phyloP scores from a whole-genome alignment of 805 yeast genomes.

The Starmera amethionina region DNA sequence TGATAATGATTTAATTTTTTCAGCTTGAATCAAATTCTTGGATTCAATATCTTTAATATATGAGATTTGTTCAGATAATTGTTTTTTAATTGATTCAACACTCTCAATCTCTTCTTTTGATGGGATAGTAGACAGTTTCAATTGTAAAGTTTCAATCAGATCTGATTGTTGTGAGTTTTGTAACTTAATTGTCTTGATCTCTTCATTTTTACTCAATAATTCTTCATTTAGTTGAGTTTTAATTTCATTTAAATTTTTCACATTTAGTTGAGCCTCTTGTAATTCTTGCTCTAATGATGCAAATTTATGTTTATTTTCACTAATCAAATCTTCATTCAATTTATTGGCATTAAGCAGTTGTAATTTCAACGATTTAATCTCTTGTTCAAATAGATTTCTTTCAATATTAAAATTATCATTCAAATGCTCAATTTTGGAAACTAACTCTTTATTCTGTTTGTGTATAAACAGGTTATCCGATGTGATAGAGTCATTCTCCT shows the following conservation, averaged over 20 bases:
- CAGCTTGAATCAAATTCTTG: constrained; percentile 41
- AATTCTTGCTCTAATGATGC: constrained; percentile 9
- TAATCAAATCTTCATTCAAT: constrained; percentile 7
- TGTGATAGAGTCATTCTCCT: constrained; percentile 8
- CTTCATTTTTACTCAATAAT: constrained; percentile 11
- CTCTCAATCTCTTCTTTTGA: constrained; percentile 27
- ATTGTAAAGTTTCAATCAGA: constrained; percentile 18
- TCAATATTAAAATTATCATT: constrained; percentile 15
- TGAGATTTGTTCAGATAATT: constrained; percentile 32
- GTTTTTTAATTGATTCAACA: constrained; percentile 20
- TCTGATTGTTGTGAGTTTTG: constrained; percentile 16
- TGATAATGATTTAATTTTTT: constrained; percentile 39
- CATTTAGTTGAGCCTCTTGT: constrained; percentile 11
- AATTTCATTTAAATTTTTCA: constrained; percentile 10
- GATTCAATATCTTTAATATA: constrained; percentile 39
- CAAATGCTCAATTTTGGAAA: constrained; percentile 15
- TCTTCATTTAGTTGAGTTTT: constrained; percentile 18
- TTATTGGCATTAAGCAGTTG: constrained; percentile 17
- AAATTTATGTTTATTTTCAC: constrained; percentile 10
- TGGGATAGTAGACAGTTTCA: constrained; percentile 23
- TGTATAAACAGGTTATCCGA: constrained; percentile 27
- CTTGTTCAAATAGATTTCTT: constrained; percentile 16
- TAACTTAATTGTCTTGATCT: constrained; percentile 15
- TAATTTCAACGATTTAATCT: constrained; percentile 26
- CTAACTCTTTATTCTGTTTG: constrained; percentile 22